These are phyloP conservation scores for Leonotis leonurus DNA, from an alignment of 257 asterid genomes.

Conservation along the genomic window DNA sequence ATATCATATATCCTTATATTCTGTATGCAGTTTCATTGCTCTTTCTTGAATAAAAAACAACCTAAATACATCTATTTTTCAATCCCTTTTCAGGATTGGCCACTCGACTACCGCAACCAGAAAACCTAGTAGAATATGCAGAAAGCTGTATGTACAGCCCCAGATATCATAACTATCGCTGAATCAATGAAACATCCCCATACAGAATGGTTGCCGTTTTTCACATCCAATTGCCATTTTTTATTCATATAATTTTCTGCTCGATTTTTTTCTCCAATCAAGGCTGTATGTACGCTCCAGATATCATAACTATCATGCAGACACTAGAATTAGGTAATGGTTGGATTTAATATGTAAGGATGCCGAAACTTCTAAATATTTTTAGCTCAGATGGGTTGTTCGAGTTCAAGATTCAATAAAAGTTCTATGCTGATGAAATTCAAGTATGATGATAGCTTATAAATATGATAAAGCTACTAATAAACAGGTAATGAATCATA, in stretches of 20 bases:
- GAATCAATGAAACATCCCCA: conserved; percentile 15
- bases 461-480: no score
- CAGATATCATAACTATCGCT: conserved; percentile 66
- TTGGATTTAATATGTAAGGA: conserved; percentile 17
- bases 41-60: neutral
- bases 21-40: no score
- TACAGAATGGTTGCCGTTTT: conserved; percentile 12
- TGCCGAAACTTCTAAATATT: conserved; percentile 8
- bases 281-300: no score
- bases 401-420: no score
- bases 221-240: neutral
- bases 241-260: neutral
- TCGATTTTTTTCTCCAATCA: neutral
- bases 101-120: conserved; percentile 75
- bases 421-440: no score
- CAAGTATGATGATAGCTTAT: no score
- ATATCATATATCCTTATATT: neutral
- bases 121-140: conserved; percentile 57
- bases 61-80: neutral
- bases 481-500: no score
- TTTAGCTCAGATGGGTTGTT: neutral
- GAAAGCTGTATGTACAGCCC: conserved; percentile 97
- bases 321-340: conserved; percentile 17
- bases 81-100: conserved; percentile 55
- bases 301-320: no score